A percentile compares a stretch with the other conserved stretches of the same genome.
Evolutionary conservation across 1,139 yeast genomes (phyloP).

Genomic region (Suzukiozyma palmioleophila): DNA sequence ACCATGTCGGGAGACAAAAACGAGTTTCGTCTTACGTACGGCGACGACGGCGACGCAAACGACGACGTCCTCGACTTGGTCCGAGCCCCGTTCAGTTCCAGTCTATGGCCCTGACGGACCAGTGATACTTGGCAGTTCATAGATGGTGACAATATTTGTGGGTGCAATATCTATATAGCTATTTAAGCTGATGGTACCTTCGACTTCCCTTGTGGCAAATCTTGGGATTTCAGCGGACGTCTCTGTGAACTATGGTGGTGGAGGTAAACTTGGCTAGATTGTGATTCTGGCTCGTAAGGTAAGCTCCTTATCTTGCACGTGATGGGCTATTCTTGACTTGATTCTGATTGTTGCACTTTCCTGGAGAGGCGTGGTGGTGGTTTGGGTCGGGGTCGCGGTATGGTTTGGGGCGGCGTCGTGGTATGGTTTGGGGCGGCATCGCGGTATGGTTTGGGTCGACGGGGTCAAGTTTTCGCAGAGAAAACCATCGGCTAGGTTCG

Average conservation of each 20-base stretch:
- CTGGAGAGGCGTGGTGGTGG: no score
- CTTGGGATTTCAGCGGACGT: no score
- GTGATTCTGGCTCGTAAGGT: no score
- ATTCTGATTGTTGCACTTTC: background rate
- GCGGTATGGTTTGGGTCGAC: no score
- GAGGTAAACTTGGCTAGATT: no score
- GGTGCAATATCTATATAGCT: background rate
- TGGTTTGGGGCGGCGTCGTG: no score
- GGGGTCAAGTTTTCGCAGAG: no score
- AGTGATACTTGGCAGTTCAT: background rate
- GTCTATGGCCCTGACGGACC: background rate
- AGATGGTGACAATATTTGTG: background rate
- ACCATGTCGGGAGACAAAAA: conserved; percentile 62
- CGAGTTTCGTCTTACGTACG: conserved; percentile 56
- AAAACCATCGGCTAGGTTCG: no score
- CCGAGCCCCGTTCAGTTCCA: background rate
- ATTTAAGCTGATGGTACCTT: background rate
- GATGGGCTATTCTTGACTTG: background rate
- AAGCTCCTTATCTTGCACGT: conserved; percentile 2
- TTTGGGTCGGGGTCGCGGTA: no score
- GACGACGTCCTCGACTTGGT: conserved; percentile 34
- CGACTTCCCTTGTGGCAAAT: no score
- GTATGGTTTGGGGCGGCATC: no score
- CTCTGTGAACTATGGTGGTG: no score
- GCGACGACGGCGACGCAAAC: conserved; percentile 46